Evolutionary conservation across 2,329 filamentous ascomycete genomes (phyloP).

Genomic region (Exophiala lecanii-corni): DNA sequence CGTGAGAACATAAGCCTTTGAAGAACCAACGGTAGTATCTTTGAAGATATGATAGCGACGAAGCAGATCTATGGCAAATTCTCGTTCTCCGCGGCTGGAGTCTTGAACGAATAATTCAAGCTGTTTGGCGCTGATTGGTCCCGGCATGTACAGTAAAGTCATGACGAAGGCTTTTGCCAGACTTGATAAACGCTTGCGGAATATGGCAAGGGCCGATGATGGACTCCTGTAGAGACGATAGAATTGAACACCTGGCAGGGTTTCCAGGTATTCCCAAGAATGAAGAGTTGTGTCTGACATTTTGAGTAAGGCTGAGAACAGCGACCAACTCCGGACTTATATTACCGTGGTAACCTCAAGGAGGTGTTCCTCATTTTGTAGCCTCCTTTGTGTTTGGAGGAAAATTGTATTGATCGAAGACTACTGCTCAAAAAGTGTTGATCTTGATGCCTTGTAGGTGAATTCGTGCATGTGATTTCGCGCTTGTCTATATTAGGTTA

Average conservation of each 20-base stretch:
- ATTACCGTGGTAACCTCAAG: not conserved
- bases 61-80: slow-evolving; percentile 76
- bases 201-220: slow-evolving; percentile 90
- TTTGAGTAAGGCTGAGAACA: not conserved
- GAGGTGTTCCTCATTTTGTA: no score
- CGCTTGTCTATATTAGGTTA: no score
- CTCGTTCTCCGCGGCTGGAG: slow-evolving; percentile 64
- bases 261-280: slow-evolving; percentile 86
- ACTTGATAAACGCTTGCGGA: slow-evolving; percentile 92
- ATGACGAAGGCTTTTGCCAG: slow-evolving; percentile 94
- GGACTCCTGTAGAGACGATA: slow-evolving; percentile 91
- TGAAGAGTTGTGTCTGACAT: slow-evolving; percentile 39
- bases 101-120: slow-evolving; percentile 83
- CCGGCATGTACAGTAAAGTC: slow-evolving; percentile 85
- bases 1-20: slow-evolving; percentile 70
- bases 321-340: slow-evolving; percentile 1
- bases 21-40: slow-evolving; percentile 56
- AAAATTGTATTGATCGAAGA: no score
- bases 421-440: no score
- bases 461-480: not conserved
- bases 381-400: no score
- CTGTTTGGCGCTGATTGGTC: slow-evolving; percentile 71
- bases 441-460: no score
- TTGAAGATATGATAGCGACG: slow-evolving; percentile 81
- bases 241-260: slow-evolving; percentile 83